phyloP scores from a whole-genome alignment of 2,329 filamentous ascomycete genomes.

The Mollisia scopiformis region DNA sequence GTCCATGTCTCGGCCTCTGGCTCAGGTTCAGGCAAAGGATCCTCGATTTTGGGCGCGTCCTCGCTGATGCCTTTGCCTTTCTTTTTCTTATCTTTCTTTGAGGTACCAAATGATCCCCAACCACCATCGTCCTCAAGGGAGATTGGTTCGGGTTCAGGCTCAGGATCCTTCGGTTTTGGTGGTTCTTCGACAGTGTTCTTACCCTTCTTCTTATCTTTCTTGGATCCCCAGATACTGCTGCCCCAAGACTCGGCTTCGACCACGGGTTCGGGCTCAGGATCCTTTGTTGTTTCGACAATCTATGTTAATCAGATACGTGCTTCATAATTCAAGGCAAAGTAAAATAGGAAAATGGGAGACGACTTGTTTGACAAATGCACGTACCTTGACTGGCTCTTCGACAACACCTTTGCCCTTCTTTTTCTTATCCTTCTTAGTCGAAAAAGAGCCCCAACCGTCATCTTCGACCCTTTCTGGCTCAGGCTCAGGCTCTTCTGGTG shows the following conservation, averaged over 20 bases:
- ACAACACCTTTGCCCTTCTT: slow-evolving; percentile 2
- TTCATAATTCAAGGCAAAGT: too few relatives aligned
- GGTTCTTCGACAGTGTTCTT: slow-evolving; percentile 25
- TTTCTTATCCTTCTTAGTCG: not conserved
- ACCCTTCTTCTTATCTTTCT: slow-evolving; percentile 18
- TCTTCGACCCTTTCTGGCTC: slow-evolving; percentile 16
- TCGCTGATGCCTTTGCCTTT: slow-evolving; percentile 40
- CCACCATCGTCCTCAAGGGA: slow-evolving; percentile 7
- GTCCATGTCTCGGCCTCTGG: slow-evolving; percentile 24
- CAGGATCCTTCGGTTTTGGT: slow-evolving; percentile 40
- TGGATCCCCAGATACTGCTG: not conserved
- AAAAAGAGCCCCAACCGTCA: not conserved
- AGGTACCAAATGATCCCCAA: slow-evolving; percentile 40
- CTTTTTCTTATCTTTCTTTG: slow-evolving; percentile 46
- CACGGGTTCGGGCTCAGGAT: slow-evolving; percentile 26
- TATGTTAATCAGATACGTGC: too few relatives aligned
- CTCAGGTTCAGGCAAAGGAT: slow-evolving; percentile 35
- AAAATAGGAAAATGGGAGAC: too few relatives aligned
- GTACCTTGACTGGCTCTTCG: not conserved
- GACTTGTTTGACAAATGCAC: not conserved
- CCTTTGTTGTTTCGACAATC: not conserved
- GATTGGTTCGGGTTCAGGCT: slow-evolving; percentile 8
- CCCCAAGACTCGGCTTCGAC: slow-evolving; percentile 28
- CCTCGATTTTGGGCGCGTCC: slow-evolving; percentile 11
- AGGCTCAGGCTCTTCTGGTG: slow-evolving; percentile 28